These are phyloP conservation scores for Barnettozyma salicaria DNA, from an alignment of 805 yeast genomes.

Conservation along the genomic window DNA sequence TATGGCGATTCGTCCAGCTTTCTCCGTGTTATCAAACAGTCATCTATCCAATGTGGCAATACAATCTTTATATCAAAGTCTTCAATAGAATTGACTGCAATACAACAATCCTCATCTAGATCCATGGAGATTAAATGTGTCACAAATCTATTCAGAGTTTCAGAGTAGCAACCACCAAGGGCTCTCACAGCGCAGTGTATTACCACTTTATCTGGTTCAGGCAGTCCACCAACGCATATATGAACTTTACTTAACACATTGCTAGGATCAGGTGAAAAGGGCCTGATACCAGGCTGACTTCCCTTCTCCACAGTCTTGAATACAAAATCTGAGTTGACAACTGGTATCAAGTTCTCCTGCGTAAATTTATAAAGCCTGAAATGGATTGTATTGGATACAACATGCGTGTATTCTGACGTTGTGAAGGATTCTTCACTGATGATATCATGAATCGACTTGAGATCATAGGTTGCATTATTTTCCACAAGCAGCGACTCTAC, in stretches of 20 bases:
- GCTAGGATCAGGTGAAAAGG: constrained; percentile 67
- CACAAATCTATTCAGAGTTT: constrained; percentile 56
- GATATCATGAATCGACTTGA: constrained; percentile 17
- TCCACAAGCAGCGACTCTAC: constrained; percentile 19
- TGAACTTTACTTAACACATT: constrained; percentile 57
- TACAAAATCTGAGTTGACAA: constrained; percentile 60
- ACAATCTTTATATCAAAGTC: constrained; percentile 50
- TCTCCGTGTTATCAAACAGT: constrained; percentile 49
- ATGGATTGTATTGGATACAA: constrained; percentile 45
- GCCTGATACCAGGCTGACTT: constrained; percentile 44
- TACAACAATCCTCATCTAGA: constrained; percentile 51
- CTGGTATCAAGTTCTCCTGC: constrained; percentile 52
- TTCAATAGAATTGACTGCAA: constrained; percentile 41
- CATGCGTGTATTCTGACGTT: constrained; percentile 32
- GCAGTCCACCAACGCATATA: constrained; percentile 53
- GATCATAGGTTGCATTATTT: constrained; percentile 24
- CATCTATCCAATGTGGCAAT: constrained; percentile 75
- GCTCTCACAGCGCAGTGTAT: constrained; percentile 59
- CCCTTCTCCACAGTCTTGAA: constrained; percentile 37
- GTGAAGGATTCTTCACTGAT: constrained; percentile 21
- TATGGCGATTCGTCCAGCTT: constrained; percentile 50
- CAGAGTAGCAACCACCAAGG: constrained; percentile 71
- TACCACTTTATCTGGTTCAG: constrained; percentile 57
- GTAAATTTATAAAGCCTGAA: constrained; percentile 40
- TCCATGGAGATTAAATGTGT: constrained; percentile 70